Base-by-base conservation (phyloP, 495 filamentous ascomycete genomes). In the Usnea hakonensis region DNA sequence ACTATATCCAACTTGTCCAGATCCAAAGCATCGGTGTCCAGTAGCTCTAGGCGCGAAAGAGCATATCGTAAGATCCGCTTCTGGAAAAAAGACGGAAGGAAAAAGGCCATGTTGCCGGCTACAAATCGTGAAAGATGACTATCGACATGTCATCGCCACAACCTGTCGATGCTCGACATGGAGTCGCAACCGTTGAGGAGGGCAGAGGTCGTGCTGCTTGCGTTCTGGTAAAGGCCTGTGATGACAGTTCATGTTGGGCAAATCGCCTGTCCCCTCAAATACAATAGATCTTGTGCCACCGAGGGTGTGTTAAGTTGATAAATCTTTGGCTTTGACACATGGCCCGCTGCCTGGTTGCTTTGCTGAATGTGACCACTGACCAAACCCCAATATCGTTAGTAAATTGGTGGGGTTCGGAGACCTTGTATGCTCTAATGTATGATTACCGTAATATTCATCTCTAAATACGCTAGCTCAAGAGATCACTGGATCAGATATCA, bases 51-150 rank as follows among this genome's bases (percentile, higher is more conserved):
- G 60, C 87, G 84, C 6, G 87, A 88, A 33, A 97, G 75, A 30
- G 84, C 89, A 73, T 91, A 95, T 64, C 87, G 85, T 53, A 96
- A 79, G 60, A 94, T 76, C 68, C 86, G 83, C 78, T 92, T 92
- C 74, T 90, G 88, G 74, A 94, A 84, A 67, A 83, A 87, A 41
- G 87, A 90, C 52, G 88, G 85, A 69, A 88, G 74, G 70, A 94
- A 87, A 69, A 80, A 86, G 17, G 70, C 61, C 75, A 78, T 77
- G 57, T 55, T 57, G 58, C 33, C 28, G 26, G 26, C 36, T 38
- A 19, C 26, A 28, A 55, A 44, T 58, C 37, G n/a, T 28, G 46
- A 40, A 32, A 59, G 43, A 53, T 2, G 16, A 26, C 11, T 52
- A 41, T 54, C 44, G 40, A 37, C n/a, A 48, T 37, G 32, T 60